These are phyloP conservation scores for Aspergillus sp. DNA, from an alignment of 2,329 filamentous ascomycete genomes.

Conservation along the genomic window DNA sequence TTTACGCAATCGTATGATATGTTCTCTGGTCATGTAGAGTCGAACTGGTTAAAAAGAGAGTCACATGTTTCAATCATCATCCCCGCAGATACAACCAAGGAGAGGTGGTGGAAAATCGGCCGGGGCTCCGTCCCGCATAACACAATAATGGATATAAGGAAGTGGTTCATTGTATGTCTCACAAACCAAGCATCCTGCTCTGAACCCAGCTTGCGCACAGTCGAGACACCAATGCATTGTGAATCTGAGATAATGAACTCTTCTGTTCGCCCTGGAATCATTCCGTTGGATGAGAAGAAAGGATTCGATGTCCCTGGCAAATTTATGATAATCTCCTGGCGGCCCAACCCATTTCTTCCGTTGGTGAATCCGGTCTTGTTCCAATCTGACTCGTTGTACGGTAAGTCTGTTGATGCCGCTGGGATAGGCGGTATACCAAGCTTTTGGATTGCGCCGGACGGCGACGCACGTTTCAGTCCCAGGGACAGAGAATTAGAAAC, in stretches of 20 bases:
- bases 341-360: neutral
- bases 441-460: neutral
- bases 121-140: too few relatives aligned
- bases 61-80: too few relatives aligned
- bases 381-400: neutral
- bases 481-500: neutral
- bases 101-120: too few relatives aligned
- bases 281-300: neutral
- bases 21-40: too few relatives aligned
- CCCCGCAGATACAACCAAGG: too few relatives aligned
- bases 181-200: neutral
- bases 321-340: neutral
- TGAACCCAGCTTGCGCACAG: neutral
- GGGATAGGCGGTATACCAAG: neutral
- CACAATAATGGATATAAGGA: neutral
- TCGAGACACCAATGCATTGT: neutral
- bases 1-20: too few relatives aligned
- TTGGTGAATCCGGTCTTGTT: neutral
- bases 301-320: neutral
- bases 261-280: neutral
- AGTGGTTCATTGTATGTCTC: neutral
- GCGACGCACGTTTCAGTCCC: neutral
- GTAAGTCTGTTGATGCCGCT: neutral
- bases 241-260: neutral
- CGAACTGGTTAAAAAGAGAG: too few relatives aligned